Percentiles rank a stretch among this genome's conserved stretches.
Conservation (phyloP, 371 early-diverging fungal species). For the Lichtheimia hyalospora region DNA sequence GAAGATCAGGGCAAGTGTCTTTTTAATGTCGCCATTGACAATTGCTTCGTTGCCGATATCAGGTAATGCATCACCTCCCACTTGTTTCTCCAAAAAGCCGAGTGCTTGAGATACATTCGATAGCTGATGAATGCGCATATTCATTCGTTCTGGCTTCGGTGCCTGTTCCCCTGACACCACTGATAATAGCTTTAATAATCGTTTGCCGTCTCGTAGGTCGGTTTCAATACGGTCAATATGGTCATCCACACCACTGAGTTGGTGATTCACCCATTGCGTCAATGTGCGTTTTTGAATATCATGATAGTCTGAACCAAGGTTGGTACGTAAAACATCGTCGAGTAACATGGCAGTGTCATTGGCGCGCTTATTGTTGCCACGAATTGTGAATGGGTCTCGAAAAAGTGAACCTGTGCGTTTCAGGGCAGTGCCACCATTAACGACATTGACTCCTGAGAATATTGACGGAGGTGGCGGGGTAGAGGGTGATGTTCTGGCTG, state of each 20-base stretch:
- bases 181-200: conserved; percentile 59
- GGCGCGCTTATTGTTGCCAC: conserved; percentile 1
- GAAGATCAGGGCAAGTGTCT: conserved; percentile 85
- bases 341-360: background rate
- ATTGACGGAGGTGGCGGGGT: conserved; percentile 14
- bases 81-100: conserved; percentile 60
- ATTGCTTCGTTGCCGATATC: conserved; percentile 85
- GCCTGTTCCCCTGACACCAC: conserved; percentile 53
- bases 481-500: conserved; percentile 13
- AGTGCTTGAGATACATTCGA: conserved; percentile 79
- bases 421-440: conserved; percentile 14
- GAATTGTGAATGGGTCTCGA: background rate
- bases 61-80: conserved; percentile 63
- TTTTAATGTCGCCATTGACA: conserved; percentile 83
- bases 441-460: background rate
- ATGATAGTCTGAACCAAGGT: conserved; percentile 48
- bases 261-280: conserved; percentile 82
- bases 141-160: conserved; percentile 62
- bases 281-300: conserved; percentile 78
- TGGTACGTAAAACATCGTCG: conserved; percentile 36
- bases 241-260: conserved; percentile 54
- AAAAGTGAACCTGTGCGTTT: conserved; percentile 7
- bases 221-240: conserved; percentile 46
- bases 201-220: conserved; percentile 67
- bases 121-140: conserved; percentile 78